Base-by-base conservation (phyloP, 257 asterid genomes). In the Solanum ossicruentum region DNA sequence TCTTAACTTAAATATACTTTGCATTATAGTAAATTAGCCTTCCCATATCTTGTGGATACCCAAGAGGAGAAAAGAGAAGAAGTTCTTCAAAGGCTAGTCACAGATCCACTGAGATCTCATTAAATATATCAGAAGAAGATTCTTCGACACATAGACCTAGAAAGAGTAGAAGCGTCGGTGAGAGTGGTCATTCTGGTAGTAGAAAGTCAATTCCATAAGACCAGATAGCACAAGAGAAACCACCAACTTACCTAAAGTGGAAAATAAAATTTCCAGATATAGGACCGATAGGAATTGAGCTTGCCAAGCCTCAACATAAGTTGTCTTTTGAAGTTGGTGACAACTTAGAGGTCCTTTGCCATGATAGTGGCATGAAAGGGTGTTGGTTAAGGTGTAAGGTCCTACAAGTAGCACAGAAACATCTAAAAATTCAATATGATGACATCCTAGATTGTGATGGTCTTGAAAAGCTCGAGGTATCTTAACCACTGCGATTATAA, bases 311-410 rank as follows among this genome's bases (percentile, higher is more conserved):
- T 61, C 84, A 21, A 82, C 51, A 10, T 83, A 32, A 81, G 60
- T 63, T 2, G 13, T 52, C 55, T 15, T 49, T 80, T 57, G 79
- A 21, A 26, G 21, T 7, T 55, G 21, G 61, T 17, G 61, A 17
- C 61, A 55, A 55, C 21, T 16, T 55, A 8, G 21, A 17, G 61
- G 21, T 55, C 18, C 21, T 55, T 55, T 55, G 21, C 67, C 90
- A 88, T 87, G 93, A 93, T 41, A 92, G 93, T 10, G 92, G 95
- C 71, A 70, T 90, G 83, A 79, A 90, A 36, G 97, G 94, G 47
- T 89, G 88, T 70, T 72, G 85, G 80, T 66, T 26, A 81, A 90
- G 90, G 85, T 89, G 94, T 83, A 94, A 88, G 88, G 83, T 93
- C 81, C 56, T 93, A 84, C 72, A 57, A 26, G 85, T 88, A 8